Conservation (phyloP, 2,329 filamentous ascomycete genomes). For the Purpureocillium lavendulum region DNA sequence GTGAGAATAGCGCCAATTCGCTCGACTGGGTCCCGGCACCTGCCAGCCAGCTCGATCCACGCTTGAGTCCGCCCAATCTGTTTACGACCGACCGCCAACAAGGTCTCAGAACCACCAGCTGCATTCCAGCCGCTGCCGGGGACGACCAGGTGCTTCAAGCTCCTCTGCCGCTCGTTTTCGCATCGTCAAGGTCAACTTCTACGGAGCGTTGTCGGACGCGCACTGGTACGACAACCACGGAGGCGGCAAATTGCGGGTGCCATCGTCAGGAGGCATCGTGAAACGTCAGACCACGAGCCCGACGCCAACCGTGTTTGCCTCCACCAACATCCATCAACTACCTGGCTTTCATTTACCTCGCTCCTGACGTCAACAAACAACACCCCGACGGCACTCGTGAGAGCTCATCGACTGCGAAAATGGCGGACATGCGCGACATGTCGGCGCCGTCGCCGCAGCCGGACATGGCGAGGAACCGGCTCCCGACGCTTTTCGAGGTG, state of each 20-base stretch:
- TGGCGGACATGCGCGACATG: constrained; percentile 15
- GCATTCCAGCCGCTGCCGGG: constrained; percentile 11
- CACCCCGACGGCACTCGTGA: not conserved
- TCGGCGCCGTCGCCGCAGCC: constrained; percentile 45
- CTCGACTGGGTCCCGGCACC: not conserved
- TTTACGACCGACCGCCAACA: not conserved
- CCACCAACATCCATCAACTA: not conserved
- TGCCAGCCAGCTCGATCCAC: constrained; percentile 1
- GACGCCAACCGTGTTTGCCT: not conserved
- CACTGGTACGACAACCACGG: not conserved
- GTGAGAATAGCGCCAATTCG: not conserved
- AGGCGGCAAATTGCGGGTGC: not conserved
- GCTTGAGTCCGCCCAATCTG: constrained; percentile 3
- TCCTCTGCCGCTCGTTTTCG: constrained; percentile 9
- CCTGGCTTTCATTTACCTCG: not conserved
- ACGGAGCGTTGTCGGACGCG: too few species aligned
- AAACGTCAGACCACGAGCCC: constrained; percentile 6
- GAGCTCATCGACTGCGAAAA: constrained; percentile 3
- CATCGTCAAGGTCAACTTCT: not conserved
- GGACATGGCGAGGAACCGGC: constrained; percentile 64
- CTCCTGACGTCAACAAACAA: not conserved
- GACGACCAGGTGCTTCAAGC: constrained; percentile 7
- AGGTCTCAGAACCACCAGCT: constrained; percentile 3
- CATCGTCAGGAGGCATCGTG: constrained; percentile 8
- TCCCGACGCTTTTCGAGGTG: constrained; percentile 94